Percentiles rank a stretch among this genome's conserved stretches.
Conservation (phyloP, 768 basidiomycete species). For the Boletellus ananas region DNA sequence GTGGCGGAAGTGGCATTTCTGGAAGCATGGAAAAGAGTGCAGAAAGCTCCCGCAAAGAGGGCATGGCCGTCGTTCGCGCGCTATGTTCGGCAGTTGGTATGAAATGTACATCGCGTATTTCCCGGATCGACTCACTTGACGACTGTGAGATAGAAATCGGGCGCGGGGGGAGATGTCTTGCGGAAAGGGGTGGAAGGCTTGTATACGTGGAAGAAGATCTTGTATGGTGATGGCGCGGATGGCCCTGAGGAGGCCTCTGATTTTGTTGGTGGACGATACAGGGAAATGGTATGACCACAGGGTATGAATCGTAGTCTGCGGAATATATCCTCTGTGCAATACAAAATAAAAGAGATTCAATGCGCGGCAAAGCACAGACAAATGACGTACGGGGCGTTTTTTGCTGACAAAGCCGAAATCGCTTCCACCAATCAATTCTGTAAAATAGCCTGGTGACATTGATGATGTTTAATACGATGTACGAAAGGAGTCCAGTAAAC, state of each 20-base stretch:
- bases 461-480: conserved; percentile 4
- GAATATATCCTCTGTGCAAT: conserved; percentile 58
- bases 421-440: conserved; percentile 60
- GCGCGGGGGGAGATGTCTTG: conserved; percentile 69
- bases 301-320: conserved; percentile 68
- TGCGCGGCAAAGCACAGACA: background rate
- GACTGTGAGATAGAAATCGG: conserved; percentile 85
- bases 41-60: conserved; percentile 73
- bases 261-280: conserved; percentile 25
- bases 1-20: conserved; percentile 55
- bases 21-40: conserved; percentile 70
- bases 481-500: conserved; percentile 13
- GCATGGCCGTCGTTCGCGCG: conserved; percentile 78
- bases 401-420: conserved; percentile 48
- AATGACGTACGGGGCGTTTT: conserved; percentile 49
- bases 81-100: conserved; percentile 38
- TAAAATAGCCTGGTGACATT: conserved; percentile 2
- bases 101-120: background rate
- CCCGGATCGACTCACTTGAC: conserved; percentile 60
- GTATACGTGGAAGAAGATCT: conserved; percentile 86
- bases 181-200: conserved; percentile 86
- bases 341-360: background rate
- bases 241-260: background rate
- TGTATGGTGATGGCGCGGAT: conserved; percentile 39
- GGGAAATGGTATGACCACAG: conserved; percentile 52